A percentile compares a stretch with the other conserved stretches of the same genome.
These are phyloP conservation scores for Cytospora leucostoma DNA, from an alignment of 2,329 filamentous ascomycete genomes.

Conservation along the genomic window DNA sequence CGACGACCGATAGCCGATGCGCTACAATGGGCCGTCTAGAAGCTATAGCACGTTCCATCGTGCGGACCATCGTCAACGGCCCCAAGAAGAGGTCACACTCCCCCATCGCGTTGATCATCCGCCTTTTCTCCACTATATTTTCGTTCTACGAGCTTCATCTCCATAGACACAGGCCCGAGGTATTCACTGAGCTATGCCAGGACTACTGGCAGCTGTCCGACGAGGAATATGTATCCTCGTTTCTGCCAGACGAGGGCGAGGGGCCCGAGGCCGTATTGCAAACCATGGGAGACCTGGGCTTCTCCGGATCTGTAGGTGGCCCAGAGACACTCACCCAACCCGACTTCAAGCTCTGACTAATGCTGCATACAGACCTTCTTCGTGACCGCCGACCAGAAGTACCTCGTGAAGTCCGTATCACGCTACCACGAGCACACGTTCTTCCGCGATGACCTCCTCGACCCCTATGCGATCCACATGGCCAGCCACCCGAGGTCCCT, in stretches of 20 bases:
- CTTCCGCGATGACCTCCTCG: conserved; percentile 66
- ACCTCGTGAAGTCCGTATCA: conserved; percentile 71
- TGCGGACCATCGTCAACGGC: conserved; percentile 42
- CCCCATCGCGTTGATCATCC: conserved; percentile 46
- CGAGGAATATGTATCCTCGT: conserved; percentile 43
- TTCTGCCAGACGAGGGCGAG: conserved; percentile 49
- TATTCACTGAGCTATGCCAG: conserved; percentile 54
- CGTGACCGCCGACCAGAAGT: conserved; percentile 64
- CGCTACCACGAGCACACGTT: conserved; percentile 70
- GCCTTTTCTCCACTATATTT: conserved; percentile 51
- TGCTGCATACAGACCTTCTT: conserved; percentile 62
- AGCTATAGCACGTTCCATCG: conserved; percentile 44
- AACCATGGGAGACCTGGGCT: conserved; percentile 68
- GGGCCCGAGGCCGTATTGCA: conserved; percentile 46
- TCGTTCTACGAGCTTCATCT: conserved; percentile 52
- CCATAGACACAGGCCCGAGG: conserved; percentile 45
- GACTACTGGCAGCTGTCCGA: conserved; percentile 41
- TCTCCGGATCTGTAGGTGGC: conserved; percentile 63
- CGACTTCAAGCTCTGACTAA: background rate
- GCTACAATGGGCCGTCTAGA: conserved; percentile 35
- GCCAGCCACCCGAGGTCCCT: conserved; percentile 58
- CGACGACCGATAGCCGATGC: background rate
- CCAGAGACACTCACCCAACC: background rate
- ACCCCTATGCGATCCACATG: conserved; percentile 67
- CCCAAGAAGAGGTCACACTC: conserved; percentile 33